Evolutionary conservation across 805 yeast genomes (phyloP), one percentile per base, ranked within the genome.

Genomic region (Lachancea cidri): DNA sequence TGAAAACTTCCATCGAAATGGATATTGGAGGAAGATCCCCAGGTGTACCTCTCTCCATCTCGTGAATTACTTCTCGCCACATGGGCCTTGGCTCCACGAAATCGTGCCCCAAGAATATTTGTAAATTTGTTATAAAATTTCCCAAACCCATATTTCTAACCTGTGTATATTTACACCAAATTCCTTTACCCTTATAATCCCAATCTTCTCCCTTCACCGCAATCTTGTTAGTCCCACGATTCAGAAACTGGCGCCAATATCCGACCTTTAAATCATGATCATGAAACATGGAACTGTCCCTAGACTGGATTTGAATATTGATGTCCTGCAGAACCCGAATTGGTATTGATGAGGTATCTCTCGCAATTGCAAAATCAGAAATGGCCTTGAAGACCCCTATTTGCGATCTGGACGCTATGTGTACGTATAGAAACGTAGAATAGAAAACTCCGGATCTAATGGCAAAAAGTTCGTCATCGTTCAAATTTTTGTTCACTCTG

Each of bases 31-130:
- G 11, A 13, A n/a, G 14, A 15, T 45, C 17, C 3, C 25, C 20
- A 8, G 2, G 17, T 22, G 7, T 22, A 7, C 27, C 27, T 22
- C 27, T 22, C 9, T 13, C 22, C 38, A 31, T 31, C 20, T 44
- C 54, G 16, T 59, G 64, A 7, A 47, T 43, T 1, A 53, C 52
- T 11, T 68, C 50, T 9, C 57, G 53, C 86, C 86, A 81, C 46
- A 71, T 70, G 3, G 73, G 76, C 36, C 85, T 65, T 17, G 84
- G 80, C 33, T 80, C 85, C 8, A 73, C 72, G 9, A 75, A 72
- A 44, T 73, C 79, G 4, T 62, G 53, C 0, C 83, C 83, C 51
- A 77, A 76, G 20, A 78, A 63, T 2, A 77, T 62, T 39, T 73
- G 76, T 9, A 80, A 48, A 14, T 71, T 78, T 1, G 71, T 67